Conservation (phyloP, 768 basidiomycete genomes). For the Grammothele lineata region DNA sequence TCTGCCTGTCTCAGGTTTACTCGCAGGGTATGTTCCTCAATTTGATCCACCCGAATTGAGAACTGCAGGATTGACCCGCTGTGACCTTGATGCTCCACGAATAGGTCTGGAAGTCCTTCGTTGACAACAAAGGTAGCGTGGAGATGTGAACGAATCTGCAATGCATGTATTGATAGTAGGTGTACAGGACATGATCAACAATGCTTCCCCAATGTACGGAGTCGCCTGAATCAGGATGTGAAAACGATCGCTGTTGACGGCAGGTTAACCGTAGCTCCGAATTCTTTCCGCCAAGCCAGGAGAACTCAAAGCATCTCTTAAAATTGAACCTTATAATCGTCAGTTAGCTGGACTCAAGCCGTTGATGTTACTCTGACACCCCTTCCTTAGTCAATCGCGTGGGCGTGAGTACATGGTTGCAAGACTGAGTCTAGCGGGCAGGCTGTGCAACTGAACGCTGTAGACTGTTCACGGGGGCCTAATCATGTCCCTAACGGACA, state of each 20-base stretch:
- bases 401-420: slow-evolving; percentile 60
- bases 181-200: slow-evolving; percentile 73
- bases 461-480: slow-evolving; percentile 76
- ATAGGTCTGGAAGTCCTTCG: slow-evolving; percentile 81
- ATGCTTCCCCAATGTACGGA: slow-evolving; percentile 78
- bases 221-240: slow-evolving; percentile 16
- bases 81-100: slow-evolving; percentile 1
- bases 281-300: slow-evolving; percentile 70
- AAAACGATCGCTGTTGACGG: neutral
- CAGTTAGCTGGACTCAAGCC: slow-evolving; percentile 17
- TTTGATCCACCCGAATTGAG: neutral
- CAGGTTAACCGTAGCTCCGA: slow-evolving; percentile 43
- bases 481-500: slow-evolving; percentile 78
- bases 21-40: slow-evolving; percentile 39
- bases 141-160: neutral
- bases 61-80: neutral
- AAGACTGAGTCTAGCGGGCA: too few species aligned
- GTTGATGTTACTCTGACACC: neutral
- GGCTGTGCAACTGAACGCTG: too few species aligned
- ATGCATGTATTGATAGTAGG: too few species aligned
- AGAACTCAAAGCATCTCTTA: slow-evolving; percentile 61
- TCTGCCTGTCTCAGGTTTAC: slow-evolving; percentile 72
- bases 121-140: slow-evolving; percentile 62
- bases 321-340: slow-evolving; percentile 75
- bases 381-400: slow-evolving; percentile 66